Evolutionary conservation across 306 rosid species (phyloP).

Genomic region (Luffa acutangula): DNA sequence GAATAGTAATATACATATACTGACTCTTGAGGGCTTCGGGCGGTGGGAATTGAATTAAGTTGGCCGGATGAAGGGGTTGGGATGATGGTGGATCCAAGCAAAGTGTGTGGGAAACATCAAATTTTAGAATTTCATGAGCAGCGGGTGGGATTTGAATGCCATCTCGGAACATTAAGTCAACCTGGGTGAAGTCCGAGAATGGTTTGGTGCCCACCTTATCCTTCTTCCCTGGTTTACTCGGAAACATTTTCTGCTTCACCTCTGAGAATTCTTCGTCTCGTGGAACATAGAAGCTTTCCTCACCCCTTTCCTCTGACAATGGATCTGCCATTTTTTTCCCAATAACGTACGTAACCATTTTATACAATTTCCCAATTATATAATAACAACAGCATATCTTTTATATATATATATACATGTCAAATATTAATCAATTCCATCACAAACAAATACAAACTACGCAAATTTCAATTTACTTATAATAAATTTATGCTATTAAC

Average conservation of each 20-base stretch:
- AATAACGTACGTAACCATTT: too few species aligned
- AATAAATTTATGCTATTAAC: too few species aligned
- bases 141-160: background rate
- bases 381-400: too few species aligned
- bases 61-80: background rate
- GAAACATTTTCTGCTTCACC: conserved; percentile 36
- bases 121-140: background rate
- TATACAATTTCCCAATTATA: too few species aligned
- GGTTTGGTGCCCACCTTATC: background rate
- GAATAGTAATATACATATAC: too few species aligned
- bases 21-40: background rate
- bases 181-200: background rate
- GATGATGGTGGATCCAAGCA: background rate
- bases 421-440: too few species aligned
- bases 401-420: too few species aligned
- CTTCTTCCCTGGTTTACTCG: background rate
- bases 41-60: background rate
- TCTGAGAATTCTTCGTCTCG: conserved; percentile 55
- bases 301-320: conserved; percentile 30
- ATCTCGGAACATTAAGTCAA: background rate
- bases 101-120: background rate
- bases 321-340: conserved; percentile 20
- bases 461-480: too few species aligned
- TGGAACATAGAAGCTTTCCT: conserved; percentile 35
- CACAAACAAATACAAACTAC: too few species aligned